These are phyloP conservation scores for Hypoxylon sp. DNA, from an alignment of 2,329 filamentous ascomycete species.

Conservation along the genomic window DNA sequence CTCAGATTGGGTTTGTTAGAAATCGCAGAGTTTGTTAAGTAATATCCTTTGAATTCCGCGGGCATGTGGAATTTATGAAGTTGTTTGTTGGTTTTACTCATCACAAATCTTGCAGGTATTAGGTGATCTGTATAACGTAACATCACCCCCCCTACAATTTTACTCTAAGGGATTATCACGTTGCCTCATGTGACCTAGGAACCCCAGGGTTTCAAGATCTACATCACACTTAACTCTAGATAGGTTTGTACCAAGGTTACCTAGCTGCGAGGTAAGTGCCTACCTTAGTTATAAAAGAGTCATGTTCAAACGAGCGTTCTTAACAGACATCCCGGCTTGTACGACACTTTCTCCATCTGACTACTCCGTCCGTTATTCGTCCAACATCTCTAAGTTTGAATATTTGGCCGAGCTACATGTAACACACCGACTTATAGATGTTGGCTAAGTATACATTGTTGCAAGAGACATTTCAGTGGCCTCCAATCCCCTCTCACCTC, in stretches of 20 bases:
- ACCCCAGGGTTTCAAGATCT: not conserved
- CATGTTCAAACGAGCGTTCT: not conserved
- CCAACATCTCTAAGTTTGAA: not conserved
- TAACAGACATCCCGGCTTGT: not conserved
- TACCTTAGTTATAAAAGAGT: too few relatives aligned
- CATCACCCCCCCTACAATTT: not conserved
- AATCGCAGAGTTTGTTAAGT: not conserved
- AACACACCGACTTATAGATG: not conserved
- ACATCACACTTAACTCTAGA: too few relatives aligned
- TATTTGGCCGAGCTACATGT: not conserved
- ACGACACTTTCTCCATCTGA: not conserved
- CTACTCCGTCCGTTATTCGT: not conserved
- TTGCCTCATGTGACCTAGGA: constrained; percentile 1
- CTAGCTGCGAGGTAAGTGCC: too few relatives aligned
- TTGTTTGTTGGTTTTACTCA: not conserved
- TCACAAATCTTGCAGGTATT: not conserved
- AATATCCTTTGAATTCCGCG: not conserved
- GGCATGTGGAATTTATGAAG: not conserved
- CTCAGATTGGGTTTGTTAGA: not conserved
- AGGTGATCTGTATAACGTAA: constrained; percentile 5
- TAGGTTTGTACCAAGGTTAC: too few relatives aligned
- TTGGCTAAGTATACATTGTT: not conserved
- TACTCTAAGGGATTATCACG: constrained; percentile 7
- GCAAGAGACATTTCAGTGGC: not conserved
- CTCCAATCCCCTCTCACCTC: not conserved